Evolutionary conservation across 179 eudicot species (phyloP).

Genomic region (Beta lomatogona): DNA sequence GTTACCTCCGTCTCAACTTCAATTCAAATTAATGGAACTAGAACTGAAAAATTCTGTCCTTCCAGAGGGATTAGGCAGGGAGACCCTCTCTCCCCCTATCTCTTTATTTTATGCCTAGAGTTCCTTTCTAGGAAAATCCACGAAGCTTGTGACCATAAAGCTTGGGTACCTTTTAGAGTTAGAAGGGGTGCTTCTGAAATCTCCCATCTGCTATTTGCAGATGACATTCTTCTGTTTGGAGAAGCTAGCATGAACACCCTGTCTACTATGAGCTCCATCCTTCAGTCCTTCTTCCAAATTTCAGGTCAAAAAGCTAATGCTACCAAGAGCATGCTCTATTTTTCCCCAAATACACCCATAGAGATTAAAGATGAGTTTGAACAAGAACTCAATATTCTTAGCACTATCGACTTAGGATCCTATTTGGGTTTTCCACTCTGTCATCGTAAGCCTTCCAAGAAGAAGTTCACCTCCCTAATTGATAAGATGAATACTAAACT

Average conservation of each 20-base stretch:
- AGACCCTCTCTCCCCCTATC: background rate
- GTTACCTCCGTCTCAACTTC: background rate
- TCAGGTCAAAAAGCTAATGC: background rate
- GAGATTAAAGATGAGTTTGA: background rate
- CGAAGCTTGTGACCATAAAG: rapidly evolving
- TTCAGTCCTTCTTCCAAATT: rapidly evolving
- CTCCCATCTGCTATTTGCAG: background rate
- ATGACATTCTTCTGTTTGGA: background rate
- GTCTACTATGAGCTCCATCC: rapidly evolving
- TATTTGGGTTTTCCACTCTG: background rate
- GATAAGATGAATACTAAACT: no score
- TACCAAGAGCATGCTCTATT: background rate
- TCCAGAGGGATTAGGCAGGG: background rate
- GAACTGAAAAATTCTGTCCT: rapidly evolving
- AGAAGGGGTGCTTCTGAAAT: rapidly evolving
- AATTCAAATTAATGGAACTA: background rate
- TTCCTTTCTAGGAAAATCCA: background rate
- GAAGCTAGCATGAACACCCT: rapidly evolving
- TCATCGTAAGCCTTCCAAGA: background rate
- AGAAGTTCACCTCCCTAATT: no score
- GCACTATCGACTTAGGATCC: background rate
- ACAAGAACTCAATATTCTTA: rapidly evolving
- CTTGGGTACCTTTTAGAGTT: background rate
- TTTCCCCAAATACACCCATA: background rate
- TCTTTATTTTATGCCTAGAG: background rate